Evolutionary conservation across 2,329 filamentous ascomycete species (phyloP).

Genomic region (Xylariaceae sp.): DNA sequence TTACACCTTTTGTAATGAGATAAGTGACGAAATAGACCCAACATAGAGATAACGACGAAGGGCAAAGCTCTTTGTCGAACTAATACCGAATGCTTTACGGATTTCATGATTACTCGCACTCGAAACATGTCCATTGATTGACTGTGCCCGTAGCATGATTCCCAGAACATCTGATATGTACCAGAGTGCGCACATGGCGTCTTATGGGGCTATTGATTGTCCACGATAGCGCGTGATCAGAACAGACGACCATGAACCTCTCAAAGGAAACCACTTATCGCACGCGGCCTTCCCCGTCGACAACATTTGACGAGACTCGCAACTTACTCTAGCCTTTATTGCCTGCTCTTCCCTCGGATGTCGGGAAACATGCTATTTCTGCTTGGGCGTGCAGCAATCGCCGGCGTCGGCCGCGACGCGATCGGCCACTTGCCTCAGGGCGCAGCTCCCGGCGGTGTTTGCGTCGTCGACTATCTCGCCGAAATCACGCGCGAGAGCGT

Average conservation of each 20-base stretch:
- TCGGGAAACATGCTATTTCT: constrained; percentile 20
- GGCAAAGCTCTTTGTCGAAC: constrained; percentile 8
- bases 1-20: constrained; percentile 23
- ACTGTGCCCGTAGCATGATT: not conserved
- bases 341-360: constrained; percentile 1
- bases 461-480: constrained; percentile 46
- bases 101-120: not conserved
- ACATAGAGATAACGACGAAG: constrained; percentile 16
- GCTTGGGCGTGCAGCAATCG: constrained; percentile 53
- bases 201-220: too few relatives aligned
- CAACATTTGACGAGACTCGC: not conserved
- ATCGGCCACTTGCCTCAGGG: constrained; percentile 44
- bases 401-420: constrained; percentile 43
- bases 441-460: not conserved
- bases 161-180: not conserved
- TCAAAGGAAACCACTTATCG: not conserved
- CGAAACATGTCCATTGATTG: not conserved
- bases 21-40: constrained; percentile 11
- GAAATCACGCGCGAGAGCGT: constrained; percentile 52
- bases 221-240: too few relatives aligned
- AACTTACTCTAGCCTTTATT: not conserved
- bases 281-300: too few relatives aligned
- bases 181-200: not conserved
- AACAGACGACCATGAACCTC: not conserved
- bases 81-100: constrained; percentile 6